A percentile compares a stretch with the other conserved stretches of the same genome.
Evolutionary conservation across 331 rosid species (phyloP).

Genomic region (Quercus tomentella): DNA sequence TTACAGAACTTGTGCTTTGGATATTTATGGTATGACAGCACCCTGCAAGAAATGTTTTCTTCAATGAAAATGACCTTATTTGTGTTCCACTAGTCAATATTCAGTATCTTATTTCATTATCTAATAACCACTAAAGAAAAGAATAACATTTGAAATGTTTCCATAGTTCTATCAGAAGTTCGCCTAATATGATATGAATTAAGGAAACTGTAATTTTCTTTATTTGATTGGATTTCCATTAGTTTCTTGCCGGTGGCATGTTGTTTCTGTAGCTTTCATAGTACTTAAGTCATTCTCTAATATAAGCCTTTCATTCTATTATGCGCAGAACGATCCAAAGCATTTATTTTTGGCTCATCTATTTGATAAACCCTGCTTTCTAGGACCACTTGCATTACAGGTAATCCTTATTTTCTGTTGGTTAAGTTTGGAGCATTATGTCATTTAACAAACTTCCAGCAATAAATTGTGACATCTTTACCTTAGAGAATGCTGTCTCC

Average conservation of each 20-base stretch:
- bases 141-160: background rate
- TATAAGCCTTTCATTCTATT: constrained; percentile 14
- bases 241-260: background rate
- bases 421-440: background rate
- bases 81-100: too few species aligned
- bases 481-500: background rate
- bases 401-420: constrained; percentile 31
- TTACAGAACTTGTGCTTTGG: background rate
- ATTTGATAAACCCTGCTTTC: constrained; percentile 89
- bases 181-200: background rate
- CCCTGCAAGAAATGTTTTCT: background rate
- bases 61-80: too few species aligned
- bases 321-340: constrained; percentile 57
- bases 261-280: background rate
- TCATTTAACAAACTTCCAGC: background rate
- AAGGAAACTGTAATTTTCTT: background rate
- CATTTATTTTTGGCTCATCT: constrained; percentile 80
- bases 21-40: background rate
- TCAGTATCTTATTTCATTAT: background rate
- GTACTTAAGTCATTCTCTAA: background rate
- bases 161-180: background rate
- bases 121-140: background rate
- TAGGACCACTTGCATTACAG: constrained; percentile 84
- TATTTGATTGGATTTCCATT: background rate
- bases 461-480: background rate